Evolutionary conservation across 371 early-diverging fungal species (phyloP).

Genomic region (Mortierella sp.): DNA sequence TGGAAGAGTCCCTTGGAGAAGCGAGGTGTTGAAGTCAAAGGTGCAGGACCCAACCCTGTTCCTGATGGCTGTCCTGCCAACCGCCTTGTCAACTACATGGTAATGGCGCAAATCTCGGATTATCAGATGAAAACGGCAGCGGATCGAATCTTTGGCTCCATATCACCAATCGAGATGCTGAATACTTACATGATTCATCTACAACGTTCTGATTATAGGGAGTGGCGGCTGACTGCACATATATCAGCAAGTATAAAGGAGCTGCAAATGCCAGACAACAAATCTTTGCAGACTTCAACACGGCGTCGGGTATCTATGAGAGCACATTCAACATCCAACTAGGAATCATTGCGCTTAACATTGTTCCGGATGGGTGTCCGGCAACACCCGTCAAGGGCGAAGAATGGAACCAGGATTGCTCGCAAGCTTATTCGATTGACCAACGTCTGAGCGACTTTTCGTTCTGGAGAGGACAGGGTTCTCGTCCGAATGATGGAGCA

Average conservation of each 20-base stretch:
- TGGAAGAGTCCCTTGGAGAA: slow-evolving; percentile 13
- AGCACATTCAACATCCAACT: slow-evolving; percentile 90
- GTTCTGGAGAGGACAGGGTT: slow-evolving; percentile 82
- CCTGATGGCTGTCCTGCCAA: slow-evolving; percentile 49
- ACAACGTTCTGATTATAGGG: slow-evolving; percentile 47
- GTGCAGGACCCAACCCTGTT: slow-evolving; percentile 45
- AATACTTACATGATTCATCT: too few relatives aligned
- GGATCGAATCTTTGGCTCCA: too few relatives aligned
- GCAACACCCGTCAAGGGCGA: slow-evolving; percentile 49
- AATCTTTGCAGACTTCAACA: slow-evolving; percentile 81
- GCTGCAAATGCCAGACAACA: slow-evolving; percentile 69
- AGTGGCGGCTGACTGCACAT: slow-evolving; percentile 84
- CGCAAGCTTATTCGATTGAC: slow-evolving; percentile 75
- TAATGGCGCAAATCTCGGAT: too few relatives aligned
- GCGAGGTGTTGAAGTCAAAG: slow-evolving; percentile 23
- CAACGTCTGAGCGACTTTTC: slow-evolving; percentile 90
- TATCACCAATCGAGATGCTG: too few relatives aligned
- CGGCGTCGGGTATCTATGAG: slow-evolving; percentile 87
- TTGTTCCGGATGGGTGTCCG: slow-evolving; percentile 72
- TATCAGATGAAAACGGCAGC: too few relatives aligned
- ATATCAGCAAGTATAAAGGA: slow-evolving; percentile 67
- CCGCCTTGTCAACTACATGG: slow-evolving; percentile 44
- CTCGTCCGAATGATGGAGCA: slow-evolving; percentile 69
- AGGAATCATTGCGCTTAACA: slow-evolving; percentile 84
- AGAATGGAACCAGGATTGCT: slow-evolving; percentile 88